Evolutionary conservation across 371 early-diverging fungal genomes (phyloP), one percentile per base, ranked within the genome.

Genomic region (Blakeslea trispora): DNA sequence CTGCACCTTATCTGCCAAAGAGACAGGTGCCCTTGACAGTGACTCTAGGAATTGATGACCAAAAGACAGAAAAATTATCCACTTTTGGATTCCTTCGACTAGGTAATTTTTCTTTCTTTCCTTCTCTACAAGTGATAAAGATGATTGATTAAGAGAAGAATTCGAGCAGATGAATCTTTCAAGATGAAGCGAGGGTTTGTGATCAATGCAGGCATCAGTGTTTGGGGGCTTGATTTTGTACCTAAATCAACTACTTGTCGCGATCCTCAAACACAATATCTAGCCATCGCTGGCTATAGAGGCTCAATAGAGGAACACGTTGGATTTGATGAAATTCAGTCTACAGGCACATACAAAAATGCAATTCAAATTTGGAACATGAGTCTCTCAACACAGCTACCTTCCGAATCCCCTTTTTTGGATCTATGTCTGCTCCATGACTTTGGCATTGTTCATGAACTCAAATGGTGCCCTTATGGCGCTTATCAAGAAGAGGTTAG

Each of bases 211-310:
- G 86, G 86, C 8, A 71, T 77, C 21, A 77, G 79, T 22, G 72
- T 82, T 15, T 84, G 86, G 85, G 81, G 80, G 7, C 44, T 86
- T 40, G 81, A 80, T 45, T 84, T 85, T 72, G 74, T 69, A 17
- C 79, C 79, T 10, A 72, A 72, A 22, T 40, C 69, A n/a, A n/a
- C 42, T 0, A 11, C 53, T 3, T 28, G 45, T 0, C 64, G 67
- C 41, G 54, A 67, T 56, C 51, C 42, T 51, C 49, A 21, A 10
- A 56, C 37, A 23, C 85, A 85, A 41, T 86, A 81, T 52, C 48
- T 86, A 1, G 87, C 85, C 9, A 66, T 82, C 19, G 83, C 66
- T 9, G 85, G 85, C 0, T 85, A 81, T 53, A 68, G 62, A 50
- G 57, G 69, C 3, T 67, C 71, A n/a, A 35, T 57, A 7, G 63